phyloP scores from a whole-genome alignment of 495 filamentous ascomycete genomes.

The Sordaria brevicollis region DNA sequence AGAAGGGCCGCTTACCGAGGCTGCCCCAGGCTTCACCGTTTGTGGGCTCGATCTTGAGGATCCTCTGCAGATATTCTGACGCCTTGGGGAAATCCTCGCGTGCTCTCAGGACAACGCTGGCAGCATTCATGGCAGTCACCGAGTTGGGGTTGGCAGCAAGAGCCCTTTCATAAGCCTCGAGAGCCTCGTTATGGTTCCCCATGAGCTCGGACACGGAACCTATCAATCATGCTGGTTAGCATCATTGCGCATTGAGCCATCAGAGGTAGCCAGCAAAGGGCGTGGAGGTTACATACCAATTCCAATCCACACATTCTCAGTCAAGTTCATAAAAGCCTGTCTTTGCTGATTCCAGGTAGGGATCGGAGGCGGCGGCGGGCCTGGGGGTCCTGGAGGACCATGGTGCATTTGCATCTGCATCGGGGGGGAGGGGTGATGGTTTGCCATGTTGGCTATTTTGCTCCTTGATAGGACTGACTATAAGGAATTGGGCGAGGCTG shows the following conservation, averaged over 20 bases:
- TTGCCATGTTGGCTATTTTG: constrained; percentile 31
- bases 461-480: background rate
- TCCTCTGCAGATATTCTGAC: constrained; percentile 83
- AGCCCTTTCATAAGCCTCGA: constrained; percentile 80
- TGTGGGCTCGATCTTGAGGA: constrained; percentile 75
- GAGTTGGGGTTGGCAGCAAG: constrained; percentile 82
- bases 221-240: constrained; percentile 29
- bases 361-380: constrained; percentile 26
- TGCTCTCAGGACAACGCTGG: constrained; percentile 79
- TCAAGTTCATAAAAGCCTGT: constrained; percentile 41
- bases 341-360: constrained; percentile 29
- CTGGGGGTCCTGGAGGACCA: constrained; percentile 36
- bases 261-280: background rate
- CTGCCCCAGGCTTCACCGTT: constrained; percentile 98
- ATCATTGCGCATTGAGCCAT: constrained; percentile 3
- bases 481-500: background rate
- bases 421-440: constrained; percentile 46
- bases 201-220: constrained; percentile 80
- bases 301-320: constrained; percentile 87
- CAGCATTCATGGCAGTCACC: constrained; percentile 86
- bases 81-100: constrained; percentile 92
- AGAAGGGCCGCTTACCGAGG: constrained; percentile 49
- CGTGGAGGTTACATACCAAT: constrained; percentile 55
- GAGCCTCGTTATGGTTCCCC: constrained; percentile 79
- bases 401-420: constrained; percentile 50